Evolutionary conservation across 495 filamentous ascomycete genomes (phyloP), one percentile per base, ranked within the genome.

Genomic region (Tricharina praecox): DNA sequence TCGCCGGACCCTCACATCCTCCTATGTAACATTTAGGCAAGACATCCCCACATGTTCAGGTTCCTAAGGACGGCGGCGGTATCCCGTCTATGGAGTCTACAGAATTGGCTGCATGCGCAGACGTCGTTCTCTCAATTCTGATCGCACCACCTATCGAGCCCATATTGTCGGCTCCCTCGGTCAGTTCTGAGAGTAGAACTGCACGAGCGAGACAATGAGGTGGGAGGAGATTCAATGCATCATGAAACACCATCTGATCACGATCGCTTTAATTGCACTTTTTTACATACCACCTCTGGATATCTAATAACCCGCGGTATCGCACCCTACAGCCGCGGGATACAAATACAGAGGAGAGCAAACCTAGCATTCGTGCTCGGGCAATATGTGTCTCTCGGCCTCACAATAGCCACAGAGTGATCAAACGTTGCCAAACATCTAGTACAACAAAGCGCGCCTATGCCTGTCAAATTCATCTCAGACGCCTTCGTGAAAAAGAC

Each of bases 221-320:
- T n/a, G n/a, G n/a, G n/a, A n/a, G n/a, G n/a, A n/a, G n/a, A n/a
- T n/a, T n/a, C n/a, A n/a, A n/a, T n/a, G n/a, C 28, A 32, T 32
- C 13, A 32, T 39, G 7, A 39, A 39, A n/a, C n/a, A 7, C 11
- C 11, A 15, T 8, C 11, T 16, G 5, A 7, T 20, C 11, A 5
- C 18, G 7, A 7, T 39, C 18, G 5, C 18, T 5, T 39, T 8
- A 39, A 39, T 7, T 20, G 11, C n/a, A n/a, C 5, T n/a, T 39
- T 20, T n/a, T 5, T 5, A 20, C 8, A 20, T 39, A 16, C 8
- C 8, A 43, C 39, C 39, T 43, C 39, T 43, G 39, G 39, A 43
- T 43, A 43, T 43, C 39, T 43, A 43, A 43, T 43, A 43, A 43
- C 39, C 39, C 20, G 18, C 39, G 39, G 39, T 26, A 43, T 43